Evolutionary conservation across 305 asterid species (phyloP), one percentile per base, ranked within the genome.

Genomic region (Fraxinus baroniana): DNA sequence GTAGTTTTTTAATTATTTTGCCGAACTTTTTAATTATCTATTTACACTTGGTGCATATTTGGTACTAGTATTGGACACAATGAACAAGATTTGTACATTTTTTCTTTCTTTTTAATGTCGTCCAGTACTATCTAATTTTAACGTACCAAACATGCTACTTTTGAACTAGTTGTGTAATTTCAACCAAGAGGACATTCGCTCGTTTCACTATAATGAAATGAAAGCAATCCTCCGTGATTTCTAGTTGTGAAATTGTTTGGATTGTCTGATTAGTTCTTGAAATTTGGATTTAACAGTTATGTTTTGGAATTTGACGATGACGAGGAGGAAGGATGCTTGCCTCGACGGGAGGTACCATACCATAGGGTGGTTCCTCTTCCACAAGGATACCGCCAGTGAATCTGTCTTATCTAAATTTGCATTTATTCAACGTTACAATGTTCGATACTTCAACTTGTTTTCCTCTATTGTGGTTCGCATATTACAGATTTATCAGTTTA

Each of bases 241-340:
- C 49, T 24, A 68, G 74, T 28, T 68, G 37, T 26, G 74, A 68
- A 68, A 62, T 20, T n/a, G 17, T 5, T 32, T 84, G 52, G 79
- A 57, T n/a, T 55, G 24, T 28, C 8, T 22, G 17, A 6, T 66
- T 82, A 79, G 6, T 83, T 83, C 79, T 52, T 55, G 46, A 66
- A 66, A 33, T 68, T 68, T 49, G 39, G 72, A 6, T 33, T 84
- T 80, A 72, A 78, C 97, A 96, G 99, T 87, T 96, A 94, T 70
- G 83, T 93, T 62, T 82, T 96, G 90, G 98, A 93, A 81, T 96
- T 96, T 36, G 99, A 96, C 9, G 99, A 96, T 17, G 99, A 96
- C n/a, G 99, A 96, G 84, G 99, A 96, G 89, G 98, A 93, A 70
- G 99, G 99, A 78, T 84, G 92, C 57, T 85, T 95, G 88, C 99